Percentiles rank a stretch among this genome's conserved stretches.
Conservation (phyloP, 306 rosid species). For the Hylodesmum podocarpum region DNA sequence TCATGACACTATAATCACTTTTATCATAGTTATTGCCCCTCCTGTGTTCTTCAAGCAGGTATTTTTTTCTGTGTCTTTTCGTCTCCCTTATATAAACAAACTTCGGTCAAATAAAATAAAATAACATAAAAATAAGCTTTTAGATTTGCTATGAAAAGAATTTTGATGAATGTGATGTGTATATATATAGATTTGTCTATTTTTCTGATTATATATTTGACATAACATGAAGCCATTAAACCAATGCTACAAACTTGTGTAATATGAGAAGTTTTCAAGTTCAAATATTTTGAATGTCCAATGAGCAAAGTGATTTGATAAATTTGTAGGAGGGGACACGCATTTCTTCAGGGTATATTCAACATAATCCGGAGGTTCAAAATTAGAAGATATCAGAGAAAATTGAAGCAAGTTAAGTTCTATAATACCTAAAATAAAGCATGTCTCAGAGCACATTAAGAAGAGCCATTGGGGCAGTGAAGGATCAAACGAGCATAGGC, state of each 20-base stretch:
- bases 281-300: neutral
- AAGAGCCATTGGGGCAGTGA: constrained; percentile 83
- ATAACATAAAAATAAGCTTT: neutral
- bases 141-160: neutral
- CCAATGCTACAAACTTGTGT: neutral
- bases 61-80: neutral
- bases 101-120: neutral
- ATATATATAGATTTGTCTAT: neutral
- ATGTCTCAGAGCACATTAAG: constrained; percentile 68
- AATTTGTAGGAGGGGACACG: neutral
- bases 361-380: neutral
- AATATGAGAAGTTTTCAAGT: neutral
- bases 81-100: neutral
- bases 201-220: neutral
- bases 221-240: neutral
- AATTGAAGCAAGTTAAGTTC: neutral
- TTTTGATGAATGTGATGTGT: neutral
- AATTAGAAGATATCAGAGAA: neutral
- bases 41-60: constrained; percentile 25
- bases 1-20: neutral
- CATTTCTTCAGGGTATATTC: neutral
- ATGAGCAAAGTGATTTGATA: neutral
- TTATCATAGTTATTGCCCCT: neutral
- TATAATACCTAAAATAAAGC: neutral
- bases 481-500: constrained; percentile 91